Percentiles rank a stretch among this genome's conserved stretches.
Evolutionary conservation across 192 early-diverging fungal genomes (phyloP).

Genomic region (Coemansia interrupta): DNA sequence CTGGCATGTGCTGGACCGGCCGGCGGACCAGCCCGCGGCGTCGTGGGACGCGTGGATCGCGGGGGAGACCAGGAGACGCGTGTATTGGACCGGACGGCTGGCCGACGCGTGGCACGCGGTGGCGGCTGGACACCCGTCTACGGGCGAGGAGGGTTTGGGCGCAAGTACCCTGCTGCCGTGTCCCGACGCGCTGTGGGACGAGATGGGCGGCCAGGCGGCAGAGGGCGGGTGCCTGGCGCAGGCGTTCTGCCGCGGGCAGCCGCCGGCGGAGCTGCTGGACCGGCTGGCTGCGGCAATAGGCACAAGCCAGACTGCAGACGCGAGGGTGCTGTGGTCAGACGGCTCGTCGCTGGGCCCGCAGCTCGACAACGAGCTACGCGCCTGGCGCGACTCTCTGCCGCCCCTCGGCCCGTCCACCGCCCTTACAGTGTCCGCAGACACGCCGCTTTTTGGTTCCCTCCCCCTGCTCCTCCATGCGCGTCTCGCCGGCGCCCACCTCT

Average conservation of each 20-base stretch:
- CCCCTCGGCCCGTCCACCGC: not conserved
- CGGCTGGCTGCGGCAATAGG: too few relatives aligned
- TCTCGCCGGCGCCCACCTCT: too few relatives aligned
- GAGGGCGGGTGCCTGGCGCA: too few relatives aligned
- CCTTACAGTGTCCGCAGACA: too few relatives aligned
- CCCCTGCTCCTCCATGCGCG: too few relatives aligned
- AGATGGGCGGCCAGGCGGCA: slow-evolving; percentile 8
- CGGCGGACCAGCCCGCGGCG: not conserved
- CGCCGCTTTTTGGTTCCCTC: too few relatives aligned
- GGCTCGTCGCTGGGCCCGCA: slow-evolving; percentile 17
- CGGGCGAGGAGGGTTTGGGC: not conserved
- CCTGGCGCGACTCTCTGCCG: slow-evolving; percentile 10
- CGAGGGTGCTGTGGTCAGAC: too few relatives aligned
- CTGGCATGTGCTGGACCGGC: slow-evolving; percentile 35
- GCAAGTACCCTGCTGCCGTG: slow-evolving; percentile 19
- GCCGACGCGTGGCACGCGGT: slow-evolving; percentile 27
- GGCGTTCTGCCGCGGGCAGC: too few relatives aligned
- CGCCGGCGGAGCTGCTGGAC: too few relatives aligned
- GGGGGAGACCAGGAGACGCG: slow-evolving; percentile 34
- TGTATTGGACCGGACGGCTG: slow-evolving; percentile 27
- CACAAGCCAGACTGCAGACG: too few relatives aligned
- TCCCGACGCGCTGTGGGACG: slow-evolving; percentile 36
- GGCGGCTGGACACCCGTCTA: too few relatives aligned
- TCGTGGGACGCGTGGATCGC: slow-evolving; percentile 40
- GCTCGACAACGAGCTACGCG: slow-evolving; percentile 13